A percentile compares a stretch with the other conserved stretches of the same genome.
Evolutionary conservation across 768 basidiomycete genomes (phyloP).

Genomic region (Termitomyces sp.): DNA sequence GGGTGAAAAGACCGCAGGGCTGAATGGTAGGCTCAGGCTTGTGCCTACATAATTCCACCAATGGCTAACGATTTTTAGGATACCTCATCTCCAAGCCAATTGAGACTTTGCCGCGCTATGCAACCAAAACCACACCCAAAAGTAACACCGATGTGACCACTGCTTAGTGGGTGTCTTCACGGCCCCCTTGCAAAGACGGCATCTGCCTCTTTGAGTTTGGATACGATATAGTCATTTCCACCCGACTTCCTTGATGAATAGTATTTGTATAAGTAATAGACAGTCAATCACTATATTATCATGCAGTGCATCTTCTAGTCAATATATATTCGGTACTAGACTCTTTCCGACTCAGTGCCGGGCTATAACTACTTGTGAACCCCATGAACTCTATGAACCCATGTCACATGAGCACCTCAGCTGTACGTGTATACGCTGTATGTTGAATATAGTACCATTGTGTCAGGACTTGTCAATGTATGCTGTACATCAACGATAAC

Average conservation of each 20-base stretch:
- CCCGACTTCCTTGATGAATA: not conserved
- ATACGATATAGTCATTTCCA: not conserved
- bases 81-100: slow-evolving; percentile 58
- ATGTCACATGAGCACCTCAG: too few species aligned
- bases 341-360: not conserved
- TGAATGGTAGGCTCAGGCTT: slow-evolving; percentile 38
- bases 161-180: not conserved
- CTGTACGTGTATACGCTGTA: too few species aligned
- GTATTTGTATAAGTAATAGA: not conserved
- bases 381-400: too few species aligned
- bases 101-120: slow-evolving; percentile 57
- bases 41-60: not conserved
- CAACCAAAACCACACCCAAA: slow-evolving; percentile 24
- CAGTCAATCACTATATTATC: not conserved
- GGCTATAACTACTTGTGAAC: too few species aligned
- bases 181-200: not conserved
- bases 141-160: slow-evolving; percentile 5
- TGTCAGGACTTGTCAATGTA: too few species aligned
- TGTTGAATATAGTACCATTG: too few species aligned
- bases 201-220: not conserved
- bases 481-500: too few species aligned
- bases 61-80: slow-evolving; percentile 20
- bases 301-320: not conserved
- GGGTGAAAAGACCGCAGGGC: slow-evolving; percentile 65
- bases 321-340: not conserved